Evolutionary conservation across 306 rosid genomes (phyloP).

Genomic region (Prunus fruticosa): DNA sequence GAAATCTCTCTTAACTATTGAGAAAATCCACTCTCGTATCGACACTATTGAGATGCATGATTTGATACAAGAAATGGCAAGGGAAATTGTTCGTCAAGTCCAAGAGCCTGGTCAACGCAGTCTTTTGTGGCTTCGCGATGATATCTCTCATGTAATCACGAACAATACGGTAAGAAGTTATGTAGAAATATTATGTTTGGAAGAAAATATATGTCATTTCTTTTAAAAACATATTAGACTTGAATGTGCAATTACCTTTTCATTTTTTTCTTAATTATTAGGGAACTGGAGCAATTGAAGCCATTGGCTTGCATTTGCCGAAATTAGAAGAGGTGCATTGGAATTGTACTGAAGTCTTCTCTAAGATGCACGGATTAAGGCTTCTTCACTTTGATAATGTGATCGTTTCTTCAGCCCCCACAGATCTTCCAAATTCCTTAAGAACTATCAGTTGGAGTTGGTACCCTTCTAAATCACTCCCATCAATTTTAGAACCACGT

Average conservation of each 20-base stretch:
- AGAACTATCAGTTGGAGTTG: conserved; percentile 9
- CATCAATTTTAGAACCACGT: neutral
- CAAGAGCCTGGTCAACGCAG: neutral
- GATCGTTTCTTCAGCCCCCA: neutral
- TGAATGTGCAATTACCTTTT: neutral
- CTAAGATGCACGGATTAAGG: conserved; percentile 20
- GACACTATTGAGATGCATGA: neutral
- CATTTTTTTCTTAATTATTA: neutral
- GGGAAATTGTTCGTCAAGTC: neutral
- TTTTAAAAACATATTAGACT: neutral
- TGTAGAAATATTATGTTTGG: neutral
- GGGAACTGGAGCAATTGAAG: conserved; percentile 18
- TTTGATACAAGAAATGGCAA: conserved; percentile 12
- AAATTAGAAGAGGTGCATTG: conserved; percentile 17
- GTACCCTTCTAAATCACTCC: conserved; percentile 12
- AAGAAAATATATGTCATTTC: neutral
- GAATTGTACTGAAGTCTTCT: neutral
- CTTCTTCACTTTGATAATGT: neutral
- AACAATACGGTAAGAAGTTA: neutral
- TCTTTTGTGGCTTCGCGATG: neutral
- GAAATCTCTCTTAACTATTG: neutral
- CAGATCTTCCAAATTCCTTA: conserved; percentile 9
- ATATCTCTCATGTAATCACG: neutral
- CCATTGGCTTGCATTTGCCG: neutral
- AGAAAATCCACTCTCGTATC: fast-evolving